Percentiles rank a stretch among this genome's conserved stretches.
phyloP scores from a whole-genome alignment of 129 eudicot species.

The Rutidosis leptorrhynchoides region DNA sequence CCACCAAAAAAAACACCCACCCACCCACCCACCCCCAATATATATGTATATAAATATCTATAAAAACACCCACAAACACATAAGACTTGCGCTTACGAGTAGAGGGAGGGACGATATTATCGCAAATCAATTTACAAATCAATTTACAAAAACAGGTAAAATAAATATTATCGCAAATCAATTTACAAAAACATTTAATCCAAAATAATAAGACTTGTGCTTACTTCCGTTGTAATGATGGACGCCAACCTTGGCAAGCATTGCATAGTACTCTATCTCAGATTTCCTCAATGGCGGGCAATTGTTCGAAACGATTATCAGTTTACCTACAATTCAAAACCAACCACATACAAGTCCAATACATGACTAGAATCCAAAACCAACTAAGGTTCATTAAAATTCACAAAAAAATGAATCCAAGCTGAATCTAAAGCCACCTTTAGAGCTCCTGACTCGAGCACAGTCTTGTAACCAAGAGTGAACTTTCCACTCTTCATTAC shows the following conservation, averaged over 20 bases:
- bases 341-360: neutral
- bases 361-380: too few species aligned
- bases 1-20: too few species aligned
- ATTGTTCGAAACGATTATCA: slow-evolving; percentile 64
- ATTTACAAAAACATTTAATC: neutral
- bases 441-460: slow-evolving; percentile 65
- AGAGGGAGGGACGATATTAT: too few species aligned
- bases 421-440: slow-evolving; percentile 32
- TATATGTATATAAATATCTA: too few species aligned
- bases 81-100: too few species aligned
- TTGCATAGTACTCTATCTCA: slow-evolving; percentile 82
- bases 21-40: too few species aligned
- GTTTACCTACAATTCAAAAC: slow-evolving; percentile 35
- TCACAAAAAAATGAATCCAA: neutral
- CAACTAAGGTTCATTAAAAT: too few species aligned
- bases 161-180: neutral
- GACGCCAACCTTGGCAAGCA: slow-evolving; percentile 86
- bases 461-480: slow-evolving; percentile 69
- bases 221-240: slow-evolving; percentile 86
- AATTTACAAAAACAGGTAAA: neutral
- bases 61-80: too few species aligned
- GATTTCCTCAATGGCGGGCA: slow-evolving; percentile 87
- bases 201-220: slow-evolving; percentile 14
- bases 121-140: too few species aligned
- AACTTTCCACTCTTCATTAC: slow-evolving; percentile 78